phyloP scores from a whole-genome alignment of 1,284 basidiomycete genomes.

The Exsudoporus floridanus region DNA sequence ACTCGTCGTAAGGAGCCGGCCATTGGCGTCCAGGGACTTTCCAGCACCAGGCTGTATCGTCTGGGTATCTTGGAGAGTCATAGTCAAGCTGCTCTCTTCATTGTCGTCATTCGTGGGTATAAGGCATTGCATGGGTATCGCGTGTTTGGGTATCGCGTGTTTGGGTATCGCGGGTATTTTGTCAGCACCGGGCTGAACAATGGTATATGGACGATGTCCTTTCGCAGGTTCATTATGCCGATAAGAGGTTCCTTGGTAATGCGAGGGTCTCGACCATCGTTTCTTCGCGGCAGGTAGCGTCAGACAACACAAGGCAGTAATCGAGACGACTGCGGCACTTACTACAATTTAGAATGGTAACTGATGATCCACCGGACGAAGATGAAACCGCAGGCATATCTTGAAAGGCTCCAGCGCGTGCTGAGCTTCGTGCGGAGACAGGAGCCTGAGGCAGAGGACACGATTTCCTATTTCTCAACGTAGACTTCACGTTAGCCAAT shows the following conservation, averaged over 20 bases:
- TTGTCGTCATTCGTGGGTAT: not conserved
- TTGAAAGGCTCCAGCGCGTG: not conserved
- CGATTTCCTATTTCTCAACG: not conserved
- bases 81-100: no score
- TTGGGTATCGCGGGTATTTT: slow-evolving; percentile 6
- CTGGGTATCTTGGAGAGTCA: not conserved
- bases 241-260: not conserved
- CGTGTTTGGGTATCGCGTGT: slow-evolving; percentile 1
- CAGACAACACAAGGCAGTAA: not conserved
- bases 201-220: not conserved
- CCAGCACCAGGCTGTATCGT: slow-evolving; percentile 5
- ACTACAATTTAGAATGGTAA: not conserved
- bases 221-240: no score
- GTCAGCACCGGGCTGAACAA: slow-evolving; percentile 3
- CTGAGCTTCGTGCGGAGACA: not conserved
- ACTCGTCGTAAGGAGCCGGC: slow-evolving; percentile 1
- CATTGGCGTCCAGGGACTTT: not conserved
- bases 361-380: not conserved
- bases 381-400: not conserved
- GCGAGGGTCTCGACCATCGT: not conserved
- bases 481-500: not conserved
- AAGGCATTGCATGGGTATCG: slow-evolving; percentile 7
- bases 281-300: not conserved
- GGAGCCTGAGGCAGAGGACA: not conserved
- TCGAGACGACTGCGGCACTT: not conserved